Conservation (phyloP, 2,329 filamentous ascomycete species). For the Graphium sp. region DNA sequence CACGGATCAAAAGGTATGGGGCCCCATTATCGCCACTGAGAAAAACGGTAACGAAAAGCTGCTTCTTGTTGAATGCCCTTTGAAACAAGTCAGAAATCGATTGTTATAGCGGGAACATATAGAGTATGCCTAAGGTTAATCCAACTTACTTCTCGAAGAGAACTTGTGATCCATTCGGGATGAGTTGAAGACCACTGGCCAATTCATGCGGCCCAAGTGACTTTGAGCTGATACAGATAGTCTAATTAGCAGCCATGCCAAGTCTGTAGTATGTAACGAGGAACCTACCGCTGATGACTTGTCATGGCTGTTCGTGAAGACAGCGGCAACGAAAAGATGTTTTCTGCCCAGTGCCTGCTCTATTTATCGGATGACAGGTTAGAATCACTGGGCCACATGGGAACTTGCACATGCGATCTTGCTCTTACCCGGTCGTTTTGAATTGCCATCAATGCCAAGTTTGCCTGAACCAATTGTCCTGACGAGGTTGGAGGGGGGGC, state of each 20-base stretch:
- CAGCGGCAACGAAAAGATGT: constrained; percentile 38
- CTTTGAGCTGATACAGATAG: constrained; percentile 18
- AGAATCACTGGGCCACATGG: no score
- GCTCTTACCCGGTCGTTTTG: no score
- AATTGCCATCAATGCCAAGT: no score
- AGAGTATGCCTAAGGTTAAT: no score
- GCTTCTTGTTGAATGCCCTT: constrained; percentile 39
- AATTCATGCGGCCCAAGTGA: constrained; percentile 26
- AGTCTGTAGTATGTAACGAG: no score
- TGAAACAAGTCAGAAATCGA: no score
- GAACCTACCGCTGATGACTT: constrained; percentile 17
- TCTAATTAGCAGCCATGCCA: constrained; percentile 2
- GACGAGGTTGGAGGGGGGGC: no score
- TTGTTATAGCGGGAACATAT: no score
- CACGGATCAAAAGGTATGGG: constrained; percentile 30
- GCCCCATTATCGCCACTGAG: constrained; percentile 22
- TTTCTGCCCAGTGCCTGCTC: constrained; percentile 42
- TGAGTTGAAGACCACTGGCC: constrained; percentile 15
- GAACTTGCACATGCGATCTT: no score
- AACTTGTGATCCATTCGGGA: constrained; percentile 29
- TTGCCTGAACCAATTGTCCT: no score
- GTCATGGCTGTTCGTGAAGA: constrained; percentile 31
- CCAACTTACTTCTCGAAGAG: constrained; percentile 36
- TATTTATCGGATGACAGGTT: constrained; percentile 11
- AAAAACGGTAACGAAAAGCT: constrained; percentile 34